These are phyloP conservation scores for Elsinoe necatrix DNA, from an alignment of 2,329 filamentous ascomycete genomes.

Conservation along the genomic window DNA sequence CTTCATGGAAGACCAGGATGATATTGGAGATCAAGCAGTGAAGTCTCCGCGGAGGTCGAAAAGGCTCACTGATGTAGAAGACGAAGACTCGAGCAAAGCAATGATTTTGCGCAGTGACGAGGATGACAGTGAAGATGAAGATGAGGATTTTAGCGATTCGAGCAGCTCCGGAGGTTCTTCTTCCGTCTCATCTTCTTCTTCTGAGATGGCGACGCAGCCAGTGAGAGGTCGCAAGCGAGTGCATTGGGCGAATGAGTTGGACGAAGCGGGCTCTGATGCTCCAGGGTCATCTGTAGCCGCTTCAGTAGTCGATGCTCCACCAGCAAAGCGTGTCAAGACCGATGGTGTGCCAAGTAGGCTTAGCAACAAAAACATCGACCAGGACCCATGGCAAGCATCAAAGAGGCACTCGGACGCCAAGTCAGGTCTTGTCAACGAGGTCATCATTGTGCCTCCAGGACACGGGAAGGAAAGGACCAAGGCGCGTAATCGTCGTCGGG, in stretches of 20 bases:
- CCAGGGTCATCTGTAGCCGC: no score
- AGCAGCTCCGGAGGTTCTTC: background rate
- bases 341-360: background rate
- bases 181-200: background rate
- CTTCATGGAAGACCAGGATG: constrained; percentile 18
- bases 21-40: background rate
- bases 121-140: constrained; percentile 19
- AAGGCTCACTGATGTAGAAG: background rate
- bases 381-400: background rate
- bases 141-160: constrained; percentile 15
- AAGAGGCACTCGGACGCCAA: background rate
- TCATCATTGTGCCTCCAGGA: constrained; percentile 33
- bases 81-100: background rate
- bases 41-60: background rate
- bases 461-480: constrained; percentile 45
- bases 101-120: background rate
- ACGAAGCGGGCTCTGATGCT: background rate
- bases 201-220: background rate
- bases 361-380: background rate
- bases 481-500: constrained; percentile 48
- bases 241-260: background rate
- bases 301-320: background rate
- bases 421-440: background rate
- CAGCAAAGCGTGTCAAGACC: constrained; percentile 1
- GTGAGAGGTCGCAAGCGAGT: background rate